phyloP scores from a whole-genome alignment of 2,329 filamentous ascomycete genomes.

The Diaporthe sp. region DNA sequence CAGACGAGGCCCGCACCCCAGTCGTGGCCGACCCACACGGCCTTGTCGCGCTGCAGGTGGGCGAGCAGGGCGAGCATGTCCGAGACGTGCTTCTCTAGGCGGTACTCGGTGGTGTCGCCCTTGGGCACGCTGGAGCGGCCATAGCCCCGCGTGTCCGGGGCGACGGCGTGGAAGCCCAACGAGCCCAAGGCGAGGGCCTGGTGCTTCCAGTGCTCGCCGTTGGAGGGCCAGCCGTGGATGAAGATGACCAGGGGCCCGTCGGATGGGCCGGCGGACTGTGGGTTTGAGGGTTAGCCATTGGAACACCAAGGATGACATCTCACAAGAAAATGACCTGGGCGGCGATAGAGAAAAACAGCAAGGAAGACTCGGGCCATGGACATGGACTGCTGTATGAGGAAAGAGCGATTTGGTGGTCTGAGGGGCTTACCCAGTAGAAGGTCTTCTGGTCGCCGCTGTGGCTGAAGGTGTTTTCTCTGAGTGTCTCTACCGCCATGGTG shows the following conservation, averaged over 20 bases:
- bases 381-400: background rate
- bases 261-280: constrained; percentile 47
- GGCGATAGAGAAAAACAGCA: no score
- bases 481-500: constrained; percentile 30
- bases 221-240: constrained; percentile 56
- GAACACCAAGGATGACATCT: no score
- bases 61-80: constrained; percentile 53
- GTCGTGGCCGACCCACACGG: constrained; percentile 64
- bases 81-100: constrained; percentile 50
- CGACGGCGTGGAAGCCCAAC: constrained; percentile 51
- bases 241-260: constrained; percentile 51
- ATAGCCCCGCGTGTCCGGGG: constrained; percentile 54
- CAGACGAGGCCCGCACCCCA: constrained; percentile 53
- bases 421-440: constrained; percentile 40
- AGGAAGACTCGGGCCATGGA: background rate
- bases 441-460: constrained; percentile 48
- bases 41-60: constrained; percentile 50
- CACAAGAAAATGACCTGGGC: background rate
- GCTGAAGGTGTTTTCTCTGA: constrained; percentile 38
- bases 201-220: constrained; percentile 50
- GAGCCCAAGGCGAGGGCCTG: constrained; percentile 49
- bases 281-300: background rate
- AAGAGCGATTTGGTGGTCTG: background rate
- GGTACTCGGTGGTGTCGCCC: constrained; percentile 48
- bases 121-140: constrained; percentile 52